Evolutionary conservation across 768 basidiomycete species (phyloP).

Genomic region (Xerocomellus chrysenteron): DNA sequence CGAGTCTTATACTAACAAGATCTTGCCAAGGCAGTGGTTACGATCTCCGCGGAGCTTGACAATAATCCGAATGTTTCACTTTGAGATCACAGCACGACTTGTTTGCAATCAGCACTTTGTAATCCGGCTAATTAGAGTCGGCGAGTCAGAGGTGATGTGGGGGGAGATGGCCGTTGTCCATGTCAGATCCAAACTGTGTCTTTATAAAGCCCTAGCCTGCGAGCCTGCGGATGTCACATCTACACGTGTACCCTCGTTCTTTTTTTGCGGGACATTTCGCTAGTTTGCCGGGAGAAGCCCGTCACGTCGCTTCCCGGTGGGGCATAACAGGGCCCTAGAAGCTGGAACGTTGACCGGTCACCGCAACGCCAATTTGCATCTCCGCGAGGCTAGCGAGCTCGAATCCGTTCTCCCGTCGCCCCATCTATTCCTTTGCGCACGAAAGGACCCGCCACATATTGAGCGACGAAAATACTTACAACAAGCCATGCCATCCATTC

Average conservation of each 20-base stretch:
- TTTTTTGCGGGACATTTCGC: background rate
- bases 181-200: too few relatives aligned
- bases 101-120: background rate
- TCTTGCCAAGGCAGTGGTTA: background rate
- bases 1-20: constrained; percentile 3
- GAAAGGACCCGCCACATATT: too few relatives aligned
- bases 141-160: background rate
- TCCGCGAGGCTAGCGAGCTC: background rate
- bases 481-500: background rate
- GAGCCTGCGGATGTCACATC: too few relatives aligned
- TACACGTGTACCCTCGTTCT: background rate
- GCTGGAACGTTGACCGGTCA: background rate
- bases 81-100: background rate
- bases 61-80: constrained; percentile 14
- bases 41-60: constrained; percentile 9
- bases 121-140: background rate
- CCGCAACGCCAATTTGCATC: background rate
- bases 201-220: background rate
- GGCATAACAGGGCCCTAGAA: background rate
- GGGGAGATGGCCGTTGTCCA: background rate
- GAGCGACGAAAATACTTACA: too few relatives aligned
- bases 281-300: background rate
- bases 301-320: background rate
- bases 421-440: too few relatives aligned
- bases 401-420: too few relatives aligned